phyloP scores from a whole-genome alignment of 2,329 filamentous ascomycete species.

The Zymoseptoria ardabiliae region DNA sequence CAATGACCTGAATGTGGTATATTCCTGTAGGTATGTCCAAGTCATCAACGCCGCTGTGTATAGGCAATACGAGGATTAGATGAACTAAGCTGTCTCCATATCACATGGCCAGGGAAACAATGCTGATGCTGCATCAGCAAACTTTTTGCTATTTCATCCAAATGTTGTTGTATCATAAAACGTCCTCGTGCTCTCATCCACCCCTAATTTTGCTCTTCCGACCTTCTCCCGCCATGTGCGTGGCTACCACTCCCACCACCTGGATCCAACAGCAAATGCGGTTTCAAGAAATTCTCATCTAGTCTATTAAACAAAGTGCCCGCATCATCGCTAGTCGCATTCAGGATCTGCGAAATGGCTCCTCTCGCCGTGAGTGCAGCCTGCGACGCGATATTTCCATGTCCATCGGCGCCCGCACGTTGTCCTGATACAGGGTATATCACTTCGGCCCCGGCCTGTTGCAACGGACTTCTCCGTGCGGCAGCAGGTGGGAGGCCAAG shows the following conservation, averaged over 20 bases:
- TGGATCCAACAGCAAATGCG: constrained; percentile 73
- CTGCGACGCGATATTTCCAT: not conserved
- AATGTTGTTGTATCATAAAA: not conserved
- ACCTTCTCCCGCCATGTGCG: constrained; percentile 2
- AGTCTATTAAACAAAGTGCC: constrained; percentile 84
- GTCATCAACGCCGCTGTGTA: not conserved
- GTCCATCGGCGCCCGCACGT: constrained; percentile 18
- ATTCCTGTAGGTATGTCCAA: not conserved
- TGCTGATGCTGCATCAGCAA: not conserved
- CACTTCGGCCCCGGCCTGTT: constrained; percentile 20
- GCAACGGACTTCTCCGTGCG: constrained; percentile 41
- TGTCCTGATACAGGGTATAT: constrained; percentile 37
- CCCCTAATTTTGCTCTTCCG: not conserved
- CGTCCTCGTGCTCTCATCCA: not conserved
- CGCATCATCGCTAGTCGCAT: constrained; percentile 72
- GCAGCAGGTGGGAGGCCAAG: constrained; percentile 52
- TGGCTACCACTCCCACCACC: constrained; percentile 1
- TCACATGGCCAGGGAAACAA: too few relatives aligned
- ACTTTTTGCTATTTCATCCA: not conserved
- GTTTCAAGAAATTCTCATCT: constrained; percentile 95
- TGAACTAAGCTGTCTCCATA: too few relatives aligned
- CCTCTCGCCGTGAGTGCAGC: constrained; percentile 57
- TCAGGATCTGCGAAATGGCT: constrained; percentile 73
- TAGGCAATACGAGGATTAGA: not conserved
- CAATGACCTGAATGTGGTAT: too few relatives aligned